Evolutionary conservation across 2,329 filamentous ascomycete genomes (phyloP), one percentile per base, ranked within the genome.

Genomic region (Orbilia oligospora): DNA sequence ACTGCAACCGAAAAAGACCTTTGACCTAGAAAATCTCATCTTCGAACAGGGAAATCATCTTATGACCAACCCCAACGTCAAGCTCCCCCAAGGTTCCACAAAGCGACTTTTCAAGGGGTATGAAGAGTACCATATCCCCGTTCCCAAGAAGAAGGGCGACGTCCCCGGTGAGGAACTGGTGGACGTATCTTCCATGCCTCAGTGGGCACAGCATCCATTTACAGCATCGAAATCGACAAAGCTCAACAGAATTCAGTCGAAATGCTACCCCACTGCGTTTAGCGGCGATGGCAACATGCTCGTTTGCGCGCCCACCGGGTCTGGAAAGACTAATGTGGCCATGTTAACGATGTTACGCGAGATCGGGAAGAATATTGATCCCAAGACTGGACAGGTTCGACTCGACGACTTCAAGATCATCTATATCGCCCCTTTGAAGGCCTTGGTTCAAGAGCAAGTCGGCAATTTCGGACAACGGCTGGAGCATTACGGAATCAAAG

Each of bases 31-130:
- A 73, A 98, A 98, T 82, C 89, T 99, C 38, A 89, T 97, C 46
- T 99, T 99, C 83, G 96, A 98, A 82, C 95, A 98, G 85, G 96
- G 96, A 67, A 99, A 98, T 83, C 96, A 99, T 86, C 88, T 99
- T 51, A 99, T 98, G 95, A 98, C 96, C n/a, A 99, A 99, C 82
- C 92, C 94, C 5, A 97, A 94, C 83, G 96, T 99, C 56, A 92
- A 92, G 80, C 88, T 99, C 20, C 96, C 96, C 0, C 93, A 97
- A 83, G 96, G 96, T 10, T 97, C 96, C 1, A 97, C 93, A 0
- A 97, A 98, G 85, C 90, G 94, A 58, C 93, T 93, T 0, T 97
- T 97, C 86, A 99, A 99, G 85, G 96, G 96, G 38, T 99, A 98
- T 81, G 96, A 99, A 85, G 96, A 99, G 83, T 97, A 98, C 75